Base-by-base conservation (phyloP, 2,329 filamentous ascomycete genomes). In the Alternaria burnsii region DNA sequence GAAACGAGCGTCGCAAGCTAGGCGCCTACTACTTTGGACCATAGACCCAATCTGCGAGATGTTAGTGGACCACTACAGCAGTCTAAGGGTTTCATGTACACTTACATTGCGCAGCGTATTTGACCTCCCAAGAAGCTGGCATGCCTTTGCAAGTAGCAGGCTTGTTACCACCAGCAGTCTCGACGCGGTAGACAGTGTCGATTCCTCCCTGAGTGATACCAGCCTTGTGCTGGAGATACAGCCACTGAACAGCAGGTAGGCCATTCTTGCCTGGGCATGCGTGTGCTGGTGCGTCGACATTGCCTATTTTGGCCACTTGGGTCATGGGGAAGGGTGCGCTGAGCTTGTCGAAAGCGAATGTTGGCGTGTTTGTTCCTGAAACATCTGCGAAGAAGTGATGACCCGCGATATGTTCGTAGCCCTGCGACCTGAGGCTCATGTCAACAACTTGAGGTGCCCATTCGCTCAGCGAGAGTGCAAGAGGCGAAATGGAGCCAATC, bases 311-410 rank as follows among this genome's bases (percentile, higher is more conserved):
- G 74, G 82, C 62, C n/a, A 76, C 73, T 22, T 72, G 68, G 16
- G 71, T 64, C 78, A 80, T 59, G 80, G 80, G 66, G 83, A 74
- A 63, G 14, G 76, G 71, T 81, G 76, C 30, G 77, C 58, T 71
- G 36, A 73, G 70, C 40, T 76, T 74, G 52, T 78, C 72, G 38
- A 91, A 80, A 59, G 86, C 82, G 73, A 92, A 92, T 12, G 83
- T 87, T 1, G 90, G 90, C 0, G 63, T 83, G 78, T 44, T 71
- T 47, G 50, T 58, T 26, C 48, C 58, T 20, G 48, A 41, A 24
- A 68, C 58, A 64, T 47, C 63, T 62, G 76, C 85, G 82, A 92
- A 92, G 84, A 83, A 91, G 82, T 93, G 90, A 69, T 87, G 83
- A 30, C 90, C 90, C 14, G 89, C 73, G 68, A 84, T 82, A 6